Evolutionary conservation across 331 rosid species (phyloP), one percentile per base, ranked within the genome.

Genomic region (Ulmus americana): DNA sequence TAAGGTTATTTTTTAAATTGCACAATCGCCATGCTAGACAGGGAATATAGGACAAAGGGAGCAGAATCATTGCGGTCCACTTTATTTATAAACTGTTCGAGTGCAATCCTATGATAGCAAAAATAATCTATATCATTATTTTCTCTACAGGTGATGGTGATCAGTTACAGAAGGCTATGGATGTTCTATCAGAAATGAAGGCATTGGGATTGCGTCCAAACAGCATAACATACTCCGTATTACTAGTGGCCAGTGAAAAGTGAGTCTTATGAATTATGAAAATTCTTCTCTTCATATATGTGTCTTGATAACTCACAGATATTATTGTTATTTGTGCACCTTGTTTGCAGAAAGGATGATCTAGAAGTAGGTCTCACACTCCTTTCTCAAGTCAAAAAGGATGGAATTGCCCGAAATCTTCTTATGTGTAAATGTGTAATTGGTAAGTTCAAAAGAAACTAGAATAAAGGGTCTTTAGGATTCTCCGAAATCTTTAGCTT

Each of bases 211-310:
- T 92, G 78, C 51, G 71, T 58, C 95, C 98, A 45, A 83, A 92
- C 86, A 79, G 81, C 72, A 83, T 92, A 80, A 92, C 98, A 15
- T 92, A 83, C 85, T 89, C 95, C 70, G 66, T 92, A 79, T 91
- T 92, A 56, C 59, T 85, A 8, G 85, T 81, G 68, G 95, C 97
- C 55, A 85, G 91, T 69, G 97, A 89, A 75, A 92, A 78, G 98
- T 87, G 80, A 75, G 89, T 67, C 51, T 61, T 73, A 43, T 69
- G 28, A 5, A 43, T 67, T 48, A 40, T 5, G 13, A 6, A 2
- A 61, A 48, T 52, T 50, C 59, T 61, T 59, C 66, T 77, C 47
- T 75, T 35, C 38, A 13, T 28, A 45, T 15, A n/a, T 22, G 12
- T 6, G 10, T 53, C 5, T 6, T 28, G 9, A 16, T 40, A 49